phyloP scores from a whole-genome alignment of 306 rosid species.

The Lathyrus oleraceus region DNA sequence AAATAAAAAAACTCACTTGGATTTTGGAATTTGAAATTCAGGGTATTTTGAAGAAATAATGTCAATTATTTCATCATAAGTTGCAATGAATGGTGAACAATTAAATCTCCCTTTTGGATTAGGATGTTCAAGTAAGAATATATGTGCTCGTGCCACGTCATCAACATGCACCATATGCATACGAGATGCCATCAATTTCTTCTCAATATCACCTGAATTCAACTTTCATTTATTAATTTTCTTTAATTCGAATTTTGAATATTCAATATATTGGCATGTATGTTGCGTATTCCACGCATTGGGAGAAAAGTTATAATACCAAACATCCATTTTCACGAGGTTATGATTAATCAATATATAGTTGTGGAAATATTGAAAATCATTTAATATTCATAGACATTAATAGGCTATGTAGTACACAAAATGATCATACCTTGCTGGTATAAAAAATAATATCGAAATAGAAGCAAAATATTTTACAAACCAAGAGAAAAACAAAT shows the following conservation, averaged over 20 bases:
- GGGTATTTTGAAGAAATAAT: conserved; percentile 47
- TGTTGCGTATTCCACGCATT: neutral
- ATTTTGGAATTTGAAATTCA: conserved; percentile 41
- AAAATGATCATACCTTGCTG: no score
- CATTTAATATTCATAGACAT: no score
- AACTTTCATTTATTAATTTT: neutral
- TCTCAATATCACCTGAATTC: neutral
- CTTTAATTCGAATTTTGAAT: neutral
- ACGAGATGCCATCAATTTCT: neutral
- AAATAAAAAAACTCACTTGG: conserved; percentile 50
- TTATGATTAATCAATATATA: neutral
- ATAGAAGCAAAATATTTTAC: no score
- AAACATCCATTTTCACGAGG: neutral
- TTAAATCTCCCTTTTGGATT: conserved; percentile 53
- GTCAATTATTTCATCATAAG: conserved; percentile 32
- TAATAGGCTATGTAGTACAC: no score
- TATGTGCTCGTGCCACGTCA: conserved; percentile 56
- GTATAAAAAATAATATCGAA: no score
- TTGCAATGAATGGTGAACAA: conserved; percentile 48
- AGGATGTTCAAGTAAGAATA: conserved; percentile 52
- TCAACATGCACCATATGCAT: conserved; percentile 56
- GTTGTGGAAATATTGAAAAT: neutral
- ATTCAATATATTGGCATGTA: neutral
- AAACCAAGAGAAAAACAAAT: no score
- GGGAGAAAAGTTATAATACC: neutral